These are phyloP conservation scores for Globisporangium okanoganense DNA, from an alignment of 352 stramenopile species.

Conservation along the genomic window DNA sequence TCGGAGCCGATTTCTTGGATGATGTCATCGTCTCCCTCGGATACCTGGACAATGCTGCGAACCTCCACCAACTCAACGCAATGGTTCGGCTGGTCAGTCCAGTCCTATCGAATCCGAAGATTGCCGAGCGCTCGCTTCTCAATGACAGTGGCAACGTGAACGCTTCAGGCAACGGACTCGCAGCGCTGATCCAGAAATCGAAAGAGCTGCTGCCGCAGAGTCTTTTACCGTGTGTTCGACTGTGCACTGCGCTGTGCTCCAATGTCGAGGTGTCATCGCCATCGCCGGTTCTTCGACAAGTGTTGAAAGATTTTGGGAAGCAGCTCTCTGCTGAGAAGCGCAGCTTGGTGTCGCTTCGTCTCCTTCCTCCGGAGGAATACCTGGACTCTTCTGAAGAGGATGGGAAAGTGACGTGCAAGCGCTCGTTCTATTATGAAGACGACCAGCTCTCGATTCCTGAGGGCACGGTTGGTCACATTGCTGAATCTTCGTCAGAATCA, in stretches of 20 bases:
- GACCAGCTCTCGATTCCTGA: conserved; percentile 38
- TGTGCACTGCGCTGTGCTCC: conserved; percentile 48
- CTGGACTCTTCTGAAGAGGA: conserved; percentile 22
- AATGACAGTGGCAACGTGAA: background rate
- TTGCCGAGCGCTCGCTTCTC: conserved; percentile 33
- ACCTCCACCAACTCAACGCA: conserved; percentile 40
- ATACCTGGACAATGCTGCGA: conserved; percentile 47
- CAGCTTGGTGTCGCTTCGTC: conserved; percentile 1
- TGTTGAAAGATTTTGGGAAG: conserved; percentile 49
- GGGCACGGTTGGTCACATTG: conserved; percentile 32
- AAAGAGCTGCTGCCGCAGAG: conserved; percentile 31
- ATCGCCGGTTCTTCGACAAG: conserved; percentile 32
- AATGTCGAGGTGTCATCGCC: conserved; percentile 25
- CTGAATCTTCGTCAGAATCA: conserved; percentile 18
- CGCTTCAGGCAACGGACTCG: conserved; percentile 10
- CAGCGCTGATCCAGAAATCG: conserved; percentile 29
- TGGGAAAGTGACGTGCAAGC: conserved; percentile 32
- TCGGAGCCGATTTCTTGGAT: conserved; percentile 55
- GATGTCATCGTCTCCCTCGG: conserved; percentile 48
- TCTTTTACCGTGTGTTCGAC: conserved; percentile 39
- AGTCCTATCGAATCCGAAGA: conserved; percentile 32
- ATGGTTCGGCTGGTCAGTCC: conserved; percentile 66
- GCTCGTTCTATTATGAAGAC: conserved; percentile 53
- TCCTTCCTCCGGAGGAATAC: conserved; percentile 47
- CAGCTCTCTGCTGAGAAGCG: conserved; percentile 13